Conservation (phyloP, 306 rosid genomes). For the Betula pendula region DNA sequence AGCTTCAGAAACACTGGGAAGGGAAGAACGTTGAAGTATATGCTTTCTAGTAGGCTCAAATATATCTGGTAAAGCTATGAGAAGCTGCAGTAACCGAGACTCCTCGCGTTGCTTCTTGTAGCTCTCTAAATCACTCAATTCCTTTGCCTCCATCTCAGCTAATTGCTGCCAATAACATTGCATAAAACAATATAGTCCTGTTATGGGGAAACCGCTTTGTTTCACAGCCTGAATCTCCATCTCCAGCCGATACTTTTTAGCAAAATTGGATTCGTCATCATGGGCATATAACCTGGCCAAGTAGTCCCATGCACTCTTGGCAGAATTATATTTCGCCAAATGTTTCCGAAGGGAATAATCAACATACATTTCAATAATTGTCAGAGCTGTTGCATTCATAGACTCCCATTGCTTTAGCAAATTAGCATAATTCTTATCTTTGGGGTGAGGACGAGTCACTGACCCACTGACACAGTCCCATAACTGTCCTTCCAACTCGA, state of each 20-base stretch:
- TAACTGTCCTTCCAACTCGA: background rate
- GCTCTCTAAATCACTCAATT: background rate
- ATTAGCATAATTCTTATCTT: background rate
- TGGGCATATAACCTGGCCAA: background rate
- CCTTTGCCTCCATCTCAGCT: background rate
- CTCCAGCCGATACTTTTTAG: slow-evolving; percentile 1
- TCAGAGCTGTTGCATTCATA: background rate
- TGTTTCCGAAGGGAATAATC: background rate
- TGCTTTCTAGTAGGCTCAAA: background rate
- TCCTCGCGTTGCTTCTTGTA: background rate
- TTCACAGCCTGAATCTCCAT: slow-evolving; percentile 4
- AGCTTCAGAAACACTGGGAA: slow-evolving; percentile 6
- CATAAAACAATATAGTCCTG: background rate
- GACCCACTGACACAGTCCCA: background rate
- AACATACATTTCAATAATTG: background rate
- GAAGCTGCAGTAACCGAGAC: background rate
- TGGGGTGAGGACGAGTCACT: background rate
- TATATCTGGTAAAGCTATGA: slow-evolving; percentile 1
- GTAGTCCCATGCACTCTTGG: background rate
- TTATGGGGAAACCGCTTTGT: background rate
- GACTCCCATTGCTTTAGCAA: background rate
- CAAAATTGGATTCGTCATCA: background rate
- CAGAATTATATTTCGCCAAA: background rate
- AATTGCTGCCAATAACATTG: background rate
- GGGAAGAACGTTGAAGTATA: background rate